Conservation (phyloP, 495 filamentous ascomycete genomes). For the Neurospora sp. region DNA sequence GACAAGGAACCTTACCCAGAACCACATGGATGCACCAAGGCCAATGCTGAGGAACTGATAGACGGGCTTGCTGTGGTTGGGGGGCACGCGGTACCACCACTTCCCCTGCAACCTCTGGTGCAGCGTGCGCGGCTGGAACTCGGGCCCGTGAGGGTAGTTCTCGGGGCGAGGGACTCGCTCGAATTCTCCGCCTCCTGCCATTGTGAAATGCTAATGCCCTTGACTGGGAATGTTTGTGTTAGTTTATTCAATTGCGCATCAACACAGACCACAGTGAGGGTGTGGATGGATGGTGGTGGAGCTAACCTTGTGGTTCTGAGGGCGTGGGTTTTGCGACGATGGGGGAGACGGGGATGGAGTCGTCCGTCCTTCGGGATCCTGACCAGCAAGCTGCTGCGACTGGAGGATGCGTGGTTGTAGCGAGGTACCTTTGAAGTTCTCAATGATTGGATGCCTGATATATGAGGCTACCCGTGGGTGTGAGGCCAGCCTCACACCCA, state of each 20-base stretch:
- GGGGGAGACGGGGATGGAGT: neutral
- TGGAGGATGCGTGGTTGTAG: neutral
- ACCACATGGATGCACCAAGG: conserved; percentile 96
- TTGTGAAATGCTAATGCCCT: neutral
- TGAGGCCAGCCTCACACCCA: too few relatives aligned
- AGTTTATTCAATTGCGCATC: neutral
- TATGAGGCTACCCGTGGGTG: too few relatives aligned
- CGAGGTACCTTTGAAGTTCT: neutral
- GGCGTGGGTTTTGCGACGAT: neutral
- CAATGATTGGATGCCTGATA: neutral
- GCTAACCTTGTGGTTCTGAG: neutral
- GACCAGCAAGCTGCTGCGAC: neutral
- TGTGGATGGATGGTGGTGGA: neutral
- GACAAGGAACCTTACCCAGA: conserved; percentile 60
- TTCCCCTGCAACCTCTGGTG: neutral
- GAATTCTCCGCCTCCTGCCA: neutral
- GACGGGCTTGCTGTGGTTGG: conserved; percentile 52
- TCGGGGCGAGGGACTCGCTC: neutral
- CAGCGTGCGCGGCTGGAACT: conserved; percentile 2
- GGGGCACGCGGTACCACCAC: neutral
- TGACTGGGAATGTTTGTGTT: neutral
- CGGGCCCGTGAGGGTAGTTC: neutral
- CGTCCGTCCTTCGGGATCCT: neutral
- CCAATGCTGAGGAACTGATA: conserved; percentile 79
- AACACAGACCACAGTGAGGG: neutral